Percentiles rank a stretch among this genome's conserved stretches.
These are phyloP conservation scores for Clarireedia hainanense DNA, from an alignment of 2,329 filamentous ascomycete species.

Conservation along the genomic window DNA sequence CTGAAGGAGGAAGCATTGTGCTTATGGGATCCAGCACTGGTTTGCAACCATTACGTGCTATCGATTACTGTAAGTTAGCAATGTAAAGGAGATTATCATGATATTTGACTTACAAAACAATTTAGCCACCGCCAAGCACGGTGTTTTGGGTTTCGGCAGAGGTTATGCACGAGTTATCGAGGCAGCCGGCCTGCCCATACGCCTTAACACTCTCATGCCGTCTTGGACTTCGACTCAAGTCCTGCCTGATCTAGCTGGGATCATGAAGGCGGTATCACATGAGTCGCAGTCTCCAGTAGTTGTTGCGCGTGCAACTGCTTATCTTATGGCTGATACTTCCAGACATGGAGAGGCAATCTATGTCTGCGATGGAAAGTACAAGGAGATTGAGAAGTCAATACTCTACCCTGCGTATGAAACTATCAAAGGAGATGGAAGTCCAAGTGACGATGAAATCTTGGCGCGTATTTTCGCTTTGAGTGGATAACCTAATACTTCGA, in stretches of 20 bases:
- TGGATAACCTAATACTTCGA: not conserved
- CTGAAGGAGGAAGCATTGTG: constrained; percentile 44
- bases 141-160: constrained; percentile 44
- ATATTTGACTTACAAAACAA: constrained; percentile 22
- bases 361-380: constrained; percentile 39
- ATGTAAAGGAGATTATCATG: not conserved
- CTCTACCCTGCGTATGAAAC: constrained; percentile 30
- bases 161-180: constrained; percentile 35
- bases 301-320: constrained; percentile 41
- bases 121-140: constrained; percentile 45
- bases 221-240: constrained; percentile 47
- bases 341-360: constrained; percentile 47
- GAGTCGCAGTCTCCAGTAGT: constrained; percentile 37
- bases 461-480: constrained; percentile 14
- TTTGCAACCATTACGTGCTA: constrained; percentile 41
- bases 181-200: constrained; percentile 30
- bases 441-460: constrained; percentile 32
- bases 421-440: constrained; percentile 29
- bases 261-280: constrained; percentile 34
- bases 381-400: constrained; percentile 44
- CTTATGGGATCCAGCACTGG: constrained; percentile 43
- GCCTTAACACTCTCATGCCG: constrained; percentile 48
- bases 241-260: constrained; percentile 31
- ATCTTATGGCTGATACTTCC: constrained; percentile 40
- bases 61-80: constrained; percentile 37